phyloP scores from a whole-genome alignment of 2,329 filamentous ascomycete genomes.

The Orbilia quercus region DNA sequence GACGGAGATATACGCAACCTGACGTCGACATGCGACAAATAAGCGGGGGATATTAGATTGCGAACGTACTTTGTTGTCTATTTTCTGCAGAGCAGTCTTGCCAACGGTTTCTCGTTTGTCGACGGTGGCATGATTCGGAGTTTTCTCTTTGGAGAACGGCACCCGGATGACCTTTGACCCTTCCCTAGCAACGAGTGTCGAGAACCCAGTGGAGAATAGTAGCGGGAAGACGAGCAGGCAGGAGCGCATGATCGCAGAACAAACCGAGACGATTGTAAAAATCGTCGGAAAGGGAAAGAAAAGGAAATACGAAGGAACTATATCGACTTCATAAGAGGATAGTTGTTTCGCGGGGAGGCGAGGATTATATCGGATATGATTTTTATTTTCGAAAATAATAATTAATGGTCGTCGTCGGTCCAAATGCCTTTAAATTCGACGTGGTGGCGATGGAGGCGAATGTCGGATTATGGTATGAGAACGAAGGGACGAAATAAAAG shows the following conservation, averaged over 20 bases:
- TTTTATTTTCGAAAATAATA: conserved; percentile 6
- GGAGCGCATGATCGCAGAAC: conserved; percentile 38
- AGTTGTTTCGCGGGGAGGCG: conserved; percentile 42
- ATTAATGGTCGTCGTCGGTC: conserved; percentile 6
- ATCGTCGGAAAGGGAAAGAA: conserved; percentile 25
- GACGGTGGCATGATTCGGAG: conserved; percentile 7
- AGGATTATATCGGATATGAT: conserved; percentile 15
- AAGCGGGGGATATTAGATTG: background rate
- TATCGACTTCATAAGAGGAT: conserved; percentile 56
- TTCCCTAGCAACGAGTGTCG: conserved; percentile 37
- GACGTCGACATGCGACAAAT: background rate
- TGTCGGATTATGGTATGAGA: conserved; percentile 35
- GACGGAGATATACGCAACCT: conserved; percentile 20
- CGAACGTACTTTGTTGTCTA: conserved; percentile 58
- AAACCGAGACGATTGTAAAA: conserved; percentile 29
- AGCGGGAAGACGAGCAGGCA: conserved; percentile 40
- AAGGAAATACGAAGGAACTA: conserved; percentile 42
- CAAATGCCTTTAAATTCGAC: conserved; percentile 29
- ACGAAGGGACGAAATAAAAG: conserved; percentile 40
- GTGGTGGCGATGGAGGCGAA: background rate
- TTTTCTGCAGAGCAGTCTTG: conserved; percentile 57
- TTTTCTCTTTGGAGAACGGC: conserved; percentile 46
- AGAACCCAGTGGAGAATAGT: conserved; percentile 38
- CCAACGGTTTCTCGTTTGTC: conserved; percentile 27
- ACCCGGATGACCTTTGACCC: conserved; percentile 52